These are phyloP conservation scores for Lotus japonicus DNA, from an alignment of 306 rosid species.

Conservation along the genomic window DNA sequence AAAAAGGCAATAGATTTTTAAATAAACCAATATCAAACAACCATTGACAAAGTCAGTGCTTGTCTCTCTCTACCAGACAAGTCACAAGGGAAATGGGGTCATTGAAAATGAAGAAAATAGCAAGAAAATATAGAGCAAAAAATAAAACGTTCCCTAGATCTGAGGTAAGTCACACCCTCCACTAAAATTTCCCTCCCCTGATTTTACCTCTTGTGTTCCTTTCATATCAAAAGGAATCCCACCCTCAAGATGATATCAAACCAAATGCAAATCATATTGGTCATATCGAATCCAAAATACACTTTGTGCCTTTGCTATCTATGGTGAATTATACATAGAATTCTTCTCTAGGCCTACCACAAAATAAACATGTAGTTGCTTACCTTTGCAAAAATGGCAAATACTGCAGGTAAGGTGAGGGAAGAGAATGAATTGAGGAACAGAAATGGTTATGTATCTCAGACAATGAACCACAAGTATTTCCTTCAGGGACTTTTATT, in stretches of 20 bases:
- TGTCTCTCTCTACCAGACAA: constrained; percentile 13
- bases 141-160: constrained; percentile 40
- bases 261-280: constrained; percentile 22
- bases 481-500: not conserved
- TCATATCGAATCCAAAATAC: constrained; percentile 23
- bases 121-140: constrained; percentile 4
- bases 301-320: constrained; percentile 4
- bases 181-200: constrained; percentile 19
- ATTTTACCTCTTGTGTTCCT: constrained; percentile 21
- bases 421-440: constrained; percentile 23
- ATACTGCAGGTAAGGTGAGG: constrained; percentile 6
- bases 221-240: constrained; percentile 27
- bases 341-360: not conserved
- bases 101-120: constrained; percentile 12
- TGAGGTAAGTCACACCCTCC: constrained; percentile 40
- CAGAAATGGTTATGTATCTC: constrained; percentile 16
- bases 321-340: not conserved
- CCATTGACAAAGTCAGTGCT: not conserved
- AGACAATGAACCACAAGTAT: not conserved
- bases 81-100: constrained; percentile 26
- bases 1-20: constrained; percentile 11
- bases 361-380: constrained; percentile 22
- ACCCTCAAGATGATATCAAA: constrained; percentile 12
- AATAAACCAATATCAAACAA: constrained; percentile 16
- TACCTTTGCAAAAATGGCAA: constrained; percentile 26